A percentile compares a stretch with the other conserved stretches of the same genome.
These are phyloP conservation scores for Catunica adiposa DNA, from an alignment of 2,329 filamentous ascomycete species.

Conservation along the genomic window DNA sequence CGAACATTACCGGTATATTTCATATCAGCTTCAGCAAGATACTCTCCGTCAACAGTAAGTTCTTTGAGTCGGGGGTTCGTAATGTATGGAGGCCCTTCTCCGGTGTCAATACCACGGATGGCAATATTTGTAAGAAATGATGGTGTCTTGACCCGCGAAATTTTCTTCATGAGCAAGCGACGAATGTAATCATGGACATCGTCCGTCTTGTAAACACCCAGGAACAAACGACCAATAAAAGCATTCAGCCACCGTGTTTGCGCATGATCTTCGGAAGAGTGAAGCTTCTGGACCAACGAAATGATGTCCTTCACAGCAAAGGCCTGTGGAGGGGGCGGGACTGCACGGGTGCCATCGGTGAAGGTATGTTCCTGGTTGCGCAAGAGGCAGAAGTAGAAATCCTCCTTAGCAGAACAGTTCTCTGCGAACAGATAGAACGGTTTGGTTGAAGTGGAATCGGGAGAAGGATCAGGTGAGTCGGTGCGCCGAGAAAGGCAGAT, in stretches of 20 bases:
- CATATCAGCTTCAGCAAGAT: conserved; percentile 71
- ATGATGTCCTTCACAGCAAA: conserved; percentile 82
- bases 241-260: conserved; percentile 92
- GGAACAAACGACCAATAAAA: conserved; percentile 70
- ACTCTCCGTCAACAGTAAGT: conserved; percentile 79
- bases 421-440: conserved; percentile 92
- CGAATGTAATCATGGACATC: conserved; percentile 65
- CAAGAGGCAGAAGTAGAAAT: conserved; percentile 89
- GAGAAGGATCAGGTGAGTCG: conserved; percentile 35
- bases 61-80: conserved; percentile 80
- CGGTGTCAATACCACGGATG: conserved; percentile 71
- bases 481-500: conserved; percentile 58
- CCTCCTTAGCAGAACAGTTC: conserved; percentile 90
- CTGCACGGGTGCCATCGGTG: conserved; percentile 22
- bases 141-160: conserved; percentile 80
- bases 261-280: conserved; percentile 79
- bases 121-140: conserved; percentile 72
- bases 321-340: conserved; percentile 42
- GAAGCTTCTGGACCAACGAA: conserved; percentile 71
- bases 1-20: conserved; percentile 80
- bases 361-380: conserved; percentile 62
- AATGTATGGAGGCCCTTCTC: conserved; percentile 72
- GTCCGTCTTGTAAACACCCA: conserved; percentile 71
- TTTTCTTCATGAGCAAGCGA: conserved; percentile 88
- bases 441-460: conserved; percentile 45